Conservation (phyloP, 139 green algal species). For the Microglena sp. region DNA sequence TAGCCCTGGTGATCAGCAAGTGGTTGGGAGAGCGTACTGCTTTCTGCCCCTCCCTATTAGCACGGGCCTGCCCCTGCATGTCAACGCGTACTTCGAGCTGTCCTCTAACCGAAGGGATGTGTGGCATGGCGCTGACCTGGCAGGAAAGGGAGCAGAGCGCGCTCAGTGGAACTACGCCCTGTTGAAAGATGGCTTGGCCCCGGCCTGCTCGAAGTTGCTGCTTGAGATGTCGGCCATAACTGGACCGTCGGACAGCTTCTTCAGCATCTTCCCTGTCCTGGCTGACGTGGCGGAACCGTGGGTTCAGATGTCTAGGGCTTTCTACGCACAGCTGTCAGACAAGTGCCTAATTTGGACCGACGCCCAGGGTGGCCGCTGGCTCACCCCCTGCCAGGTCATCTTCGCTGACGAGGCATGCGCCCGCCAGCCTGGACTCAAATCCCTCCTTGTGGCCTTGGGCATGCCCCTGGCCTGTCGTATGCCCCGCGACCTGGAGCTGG, state of each 20-base stretch:
- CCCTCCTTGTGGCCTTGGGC: conserved; percentile 21
- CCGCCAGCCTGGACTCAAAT: conserved; percentile 5
- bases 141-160: conserved; percentile 33
- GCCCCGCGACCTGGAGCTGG: conserved; percentile 1
- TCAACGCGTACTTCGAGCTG: conserved; percentile 81
- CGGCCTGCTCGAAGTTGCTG: conserved; percentile 42
- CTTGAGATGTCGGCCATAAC: conserved; percentile 25
- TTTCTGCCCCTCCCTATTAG: conserved; percentile 68
- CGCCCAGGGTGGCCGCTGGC: conserved; percentile 18
- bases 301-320: conserved; percentile 11
- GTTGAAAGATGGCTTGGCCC: conserved; percentile 40
- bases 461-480: conserved; percentile 23
- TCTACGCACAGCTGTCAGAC: conserved; percentile 17
- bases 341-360: conserved; percentile 22
- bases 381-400: conserved; percentile 13
- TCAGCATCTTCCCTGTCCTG: background rate
- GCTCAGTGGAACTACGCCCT: conserved; percentile 46
- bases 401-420: conserved; percentile 21
- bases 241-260: conserved; percentile 19
- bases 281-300: conserved; percentile 16
- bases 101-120: conserved; percentile 60
- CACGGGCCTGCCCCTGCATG: conserved; percentile 56
- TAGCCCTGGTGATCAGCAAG: too few species aligned
- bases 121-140: conserved; percentile 19
- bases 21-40: conserved; percentile 63